Percentiles rank a stretch among this genome's conserved stretches.
Evolutionary conservation across 1,284 basidiomycete genomes (phyloP).

Genomic region (Pseudozyma flocculosa): DNA sequence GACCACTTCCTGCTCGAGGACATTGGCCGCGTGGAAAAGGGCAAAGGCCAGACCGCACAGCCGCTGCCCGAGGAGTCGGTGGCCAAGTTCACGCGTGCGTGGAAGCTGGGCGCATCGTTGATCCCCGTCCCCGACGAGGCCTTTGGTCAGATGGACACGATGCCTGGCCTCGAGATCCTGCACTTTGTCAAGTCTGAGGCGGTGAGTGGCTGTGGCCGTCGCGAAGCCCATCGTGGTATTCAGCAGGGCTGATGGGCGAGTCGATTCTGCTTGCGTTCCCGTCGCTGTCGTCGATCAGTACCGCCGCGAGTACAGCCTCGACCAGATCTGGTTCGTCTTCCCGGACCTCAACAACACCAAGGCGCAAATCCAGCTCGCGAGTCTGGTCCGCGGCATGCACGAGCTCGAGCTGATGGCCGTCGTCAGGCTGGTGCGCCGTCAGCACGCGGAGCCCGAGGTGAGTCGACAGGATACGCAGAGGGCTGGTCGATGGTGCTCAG

Average conservation of each 20-base stretch:
- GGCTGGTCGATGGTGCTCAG: too few species aligned
- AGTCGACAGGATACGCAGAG: too few species aligned
- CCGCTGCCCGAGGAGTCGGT: slow-evolving; percentile 67
- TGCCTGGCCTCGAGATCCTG: slow-evolving; percentile 81
- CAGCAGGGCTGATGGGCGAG: too few species aligned
- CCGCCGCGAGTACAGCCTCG: slow-evolving; percentile 70
- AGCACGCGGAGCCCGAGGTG: slow-evolving; percentile 79
- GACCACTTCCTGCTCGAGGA: slow-evolving; percentile 36
- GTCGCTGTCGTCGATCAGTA: slow-evolving; percentile 7
- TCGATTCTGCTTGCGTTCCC: not conserved
- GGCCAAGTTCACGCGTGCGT: slow-evolving; percentile 71
- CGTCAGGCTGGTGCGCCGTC: slow-evolving; percentile 73
- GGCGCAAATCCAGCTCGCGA: slow-evolving; percentile 80
- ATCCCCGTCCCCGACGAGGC: slow-evolving; percentile 70
- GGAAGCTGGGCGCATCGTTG: slow-evolving; percentile 88
- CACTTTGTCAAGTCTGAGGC: slow-evolving; percentile 74
- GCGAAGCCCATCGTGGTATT: too few species aligned
- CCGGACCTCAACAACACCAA: slow-evolving; percentile 69
- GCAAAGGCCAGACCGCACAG: slow-evolving; percentile 61
- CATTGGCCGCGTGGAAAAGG: slow-evolving; percentile 47
- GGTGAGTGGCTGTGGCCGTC: too few species aligned
- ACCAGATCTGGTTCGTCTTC: slow-evolving; percentile 85
- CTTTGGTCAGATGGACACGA: slow-evolving; percentile 71
- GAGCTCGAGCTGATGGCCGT: slow-evolving; percentile 71
- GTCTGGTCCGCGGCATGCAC: slow-evolving; percentile 78